Evolutionary conservation across 2,329 filamentous ascomycete genomes (phyloP), one percentile per base, ranked within the genome.

Genomic region (Paecilomyces niveus): DNA sequence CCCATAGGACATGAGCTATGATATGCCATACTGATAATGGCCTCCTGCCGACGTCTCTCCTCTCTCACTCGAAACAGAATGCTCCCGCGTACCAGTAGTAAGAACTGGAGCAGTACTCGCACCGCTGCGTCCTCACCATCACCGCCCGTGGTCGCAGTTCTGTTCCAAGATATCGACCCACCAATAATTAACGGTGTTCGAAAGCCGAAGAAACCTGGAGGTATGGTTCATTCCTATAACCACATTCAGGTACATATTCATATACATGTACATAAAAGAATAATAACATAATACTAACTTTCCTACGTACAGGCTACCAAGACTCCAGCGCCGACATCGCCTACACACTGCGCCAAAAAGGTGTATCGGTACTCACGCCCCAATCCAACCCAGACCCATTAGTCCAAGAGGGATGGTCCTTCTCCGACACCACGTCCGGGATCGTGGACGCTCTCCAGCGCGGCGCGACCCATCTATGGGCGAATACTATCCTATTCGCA

Each of bases 251-350:
- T n/a, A n/a, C n/a, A 13, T 3, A 39, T 39, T 2, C 4, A 39
- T 15, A 39, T 39, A 15, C 33, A 2, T 39, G n/a, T n/a, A 39
- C 11, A 39, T n/a, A 13, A 39, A 8, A 49, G 54, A 24, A 26
- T 26, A 26, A 26, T 26, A 26, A 45, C 32, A n/a, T 49, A 39
- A 32, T 5, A 45, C 49, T 58, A 45, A 62, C 8, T 11, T n/a
- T n/a, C n/a, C n/a, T 51, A 8, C 24, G 53, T 3, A 39, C 56
- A 80, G 78, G 79, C 8, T 81, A 81, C 58, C 74, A 74, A 54
- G 79, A 81, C 62, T 80, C 78, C 0, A 75, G 79, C 3, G 74
- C 78, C 21, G 80, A 81, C 59, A 80, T 81, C 55, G 78, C 78
- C 7, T 79, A 74, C 62, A 70, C 69, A 1, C 67, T 81, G 6